Evolutionary conservation across 305 asterid genomes (phyloP).

Genomic region (Ruellia speciosa): DNA sequence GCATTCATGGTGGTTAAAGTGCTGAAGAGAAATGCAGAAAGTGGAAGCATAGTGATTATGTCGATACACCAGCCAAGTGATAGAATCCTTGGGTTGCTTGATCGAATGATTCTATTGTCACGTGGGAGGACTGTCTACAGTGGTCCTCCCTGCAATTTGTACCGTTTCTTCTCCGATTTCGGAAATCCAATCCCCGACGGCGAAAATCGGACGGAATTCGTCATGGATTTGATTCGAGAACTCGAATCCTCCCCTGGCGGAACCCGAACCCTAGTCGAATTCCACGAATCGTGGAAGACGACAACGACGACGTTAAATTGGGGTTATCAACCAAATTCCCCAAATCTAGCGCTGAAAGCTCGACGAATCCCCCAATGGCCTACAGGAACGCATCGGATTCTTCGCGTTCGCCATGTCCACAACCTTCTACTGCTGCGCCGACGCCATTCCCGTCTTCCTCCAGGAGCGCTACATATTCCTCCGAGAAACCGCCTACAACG

Average conservation of each 20-base stretch:
- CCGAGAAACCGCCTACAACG: not conserved
- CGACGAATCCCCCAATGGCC: not conserved
- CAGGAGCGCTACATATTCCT: not conserved
- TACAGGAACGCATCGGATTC: not conserved
- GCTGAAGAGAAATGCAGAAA: not conserved
- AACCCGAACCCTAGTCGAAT: not conserved
- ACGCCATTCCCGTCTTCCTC: not conserved
- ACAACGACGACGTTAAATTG: too few species aligned
- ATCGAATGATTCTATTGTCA: not conserved
- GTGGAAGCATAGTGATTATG: not conserved
- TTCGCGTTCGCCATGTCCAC: constrained; percentile 2
- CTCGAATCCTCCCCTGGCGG: not conserved
- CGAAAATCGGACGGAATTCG: not conserved
- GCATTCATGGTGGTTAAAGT: not conserved
- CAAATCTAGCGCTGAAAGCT: not conserved
- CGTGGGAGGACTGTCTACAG: not conserved
- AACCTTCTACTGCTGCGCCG: not conserved
- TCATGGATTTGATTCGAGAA: not conserved
- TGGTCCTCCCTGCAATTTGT: not conserved
- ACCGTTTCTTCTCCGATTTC: not conserved
- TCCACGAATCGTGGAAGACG: not conserved
- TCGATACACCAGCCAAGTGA: not conserved
- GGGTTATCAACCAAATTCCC: not conserved
- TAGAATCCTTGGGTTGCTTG: not conserved
- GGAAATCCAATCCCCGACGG: not conserved